Evolutionary conservation across 2,329 filamentous ascomycete species (phyloP), one percentile per base, ranked within the genome.

Genomic region (Fusarium sp.): DNA sequence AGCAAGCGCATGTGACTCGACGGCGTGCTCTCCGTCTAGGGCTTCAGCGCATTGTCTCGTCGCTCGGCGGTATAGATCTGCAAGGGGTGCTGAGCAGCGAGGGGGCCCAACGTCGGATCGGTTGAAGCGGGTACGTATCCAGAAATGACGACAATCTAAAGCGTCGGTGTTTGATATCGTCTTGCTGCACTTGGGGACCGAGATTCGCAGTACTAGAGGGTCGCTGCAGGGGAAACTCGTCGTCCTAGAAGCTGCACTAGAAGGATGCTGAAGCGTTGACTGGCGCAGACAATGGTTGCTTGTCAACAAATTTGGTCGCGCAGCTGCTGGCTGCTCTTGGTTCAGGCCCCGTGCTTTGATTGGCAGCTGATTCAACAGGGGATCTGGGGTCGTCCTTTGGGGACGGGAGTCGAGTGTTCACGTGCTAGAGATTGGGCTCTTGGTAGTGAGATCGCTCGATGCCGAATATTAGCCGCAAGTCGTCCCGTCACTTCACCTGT

Each of bases 221-320:
- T 51, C 36, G 49, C 33, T 49, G 49, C 42, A 46, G 27, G 49
- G 49, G 35, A 33, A 53, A 38, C 57, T 50, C 46, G 55, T 52
- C 35, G 64, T 54, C 38, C 29, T 49, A 36, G 39, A 48, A 55
- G 57, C 50, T 61, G 38, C 51, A 53, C 47, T 35, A 33, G 23
- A 17, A 62, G 53, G 43, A 42, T 42, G 35, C 52, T 49, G 41
- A 53, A 37, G 52, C 49, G 55, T 61, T 57, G 54, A 68, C 60
- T 48, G 52, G 66, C 53, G 54, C 56, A 66, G 42, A 48, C 52
- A 44, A 55, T 59, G 57, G 68, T 67, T 68, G 65, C 58, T 65
- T 70, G 68, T 70, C 68, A 70, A 70, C 68, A 70, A 70, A 70
- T 70, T 67, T 70, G 59, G 43, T 63, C 39, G 39, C 57, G 57